Base-by-base conservation (phyloP, 345 rosid species). In the Eucalyptus erythrocorys region DNA sequence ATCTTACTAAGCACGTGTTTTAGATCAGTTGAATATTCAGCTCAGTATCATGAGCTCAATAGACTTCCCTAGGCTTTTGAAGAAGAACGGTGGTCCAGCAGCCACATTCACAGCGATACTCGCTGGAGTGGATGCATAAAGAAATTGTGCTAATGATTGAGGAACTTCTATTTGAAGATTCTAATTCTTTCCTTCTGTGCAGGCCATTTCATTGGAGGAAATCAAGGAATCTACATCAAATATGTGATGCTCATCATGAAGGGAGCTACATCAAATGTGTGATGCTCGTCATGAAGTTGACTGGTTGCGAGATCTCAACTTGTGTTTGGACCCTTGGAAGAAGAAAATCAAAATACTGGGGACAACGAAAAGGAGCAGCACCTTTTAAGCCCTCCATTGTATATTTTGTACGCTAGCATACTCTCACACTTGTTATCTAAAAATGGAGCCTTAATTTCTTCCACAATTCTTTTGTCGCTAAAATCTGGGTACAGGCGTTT, bases 161-260 rank as follows among this genome's bases (percentile, higher is more conserved):
- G 84, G 48, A 47, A 30, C 43, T 17, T 82, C 34, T 11, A 68
- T 7, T 80, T 86, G 49, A 37, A 87, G 87, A 45, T 45, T 22
- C 37, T 48, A 21, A 21, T 40, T 84, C 49, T 76, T 87, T 88
- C 82, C 84, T 92, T 51, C 86, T 17, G 21, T 90, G 94, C 97
- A 97, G 98, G 64, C 92, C 68, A 95, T 97, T 80, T 66, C 98
- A 13, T 86, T 91, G 90, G 99, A 96, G n/a, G 99, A 97, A 91
- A 95, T 97, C 90, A 94, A 89, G 93, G 95, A 93, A 91, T 53
- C 96, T 13, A 96, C 96, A 64, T 92, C 91, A 76, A 94, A 94
- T 88, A 90, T 96, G 94, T 97, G 90, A 94, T 42, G 37, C 87
- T 59, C 27, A 13, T 48, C 49, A 48, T 48, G 50, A 93, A 89